phyloP scores from a whole-genome alignment of 1,139 yeast species.

The Blastobotrys petasosporus region DNA sequence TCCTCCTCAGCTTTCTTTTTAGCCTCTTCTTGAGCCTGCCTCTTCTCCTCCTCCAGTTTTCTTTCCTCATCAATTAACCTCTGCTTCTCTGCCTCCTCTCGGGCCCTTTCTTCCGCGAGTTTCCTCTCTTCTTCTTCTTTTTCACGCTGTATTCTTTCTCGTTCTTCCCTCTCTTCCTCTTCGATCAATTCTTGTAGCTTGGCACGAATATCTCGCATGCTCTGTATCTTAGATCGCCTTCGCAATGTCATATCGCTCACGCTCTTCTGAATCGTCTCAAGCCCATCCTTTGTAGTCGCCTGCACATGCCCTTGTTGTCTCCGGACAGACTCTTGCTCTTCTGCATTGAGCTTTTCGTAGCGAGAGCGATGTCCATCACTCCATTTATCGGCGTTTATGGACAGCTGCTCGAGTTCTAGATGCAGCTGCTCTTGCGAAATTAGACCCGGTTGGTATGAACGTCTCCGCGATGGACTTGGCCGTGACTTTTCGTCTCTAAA shows the following conservation, averaged over 20 bases:
- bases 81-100: conserved; percentile 20
- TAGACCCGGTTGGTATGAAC: conserved; percentile 1
- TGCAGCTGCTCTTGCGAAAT: conserved; percentile 10
- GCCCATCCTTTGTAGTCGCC: conserved; percentile 4
- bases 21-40: conserved; percentile 18
- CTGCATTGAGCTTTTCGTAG: conserved; percentile 12
- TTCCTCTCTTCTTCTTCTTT: conserved; percentile 21
- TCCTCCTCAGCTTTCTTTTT: conserved; percentile 17
- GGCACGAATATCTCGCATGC: conserved; percentile 8
- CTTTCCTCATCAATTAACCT: conserved; percentile 13
- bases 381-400: conserved; percentile 12
- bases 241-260: conserved; percentile 4
- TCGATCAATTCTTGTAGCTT: conserved; percentile 13
- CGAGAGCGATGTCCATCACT: conserved; percentile 7
- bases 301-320: conserved; percentile 11
- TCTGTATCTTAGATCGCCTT: conserved; percentile 10
- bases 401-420: conserved; percentile 11
- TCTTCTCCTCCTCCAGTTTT: conserved; percentile 19
- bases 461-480: neutral
- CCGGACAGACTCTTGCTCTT: conserved; percentile 19
- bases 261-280: conserved; percentile 7
- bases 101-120: conserved; percentile 19
- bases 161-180: conserved; percentile 13
- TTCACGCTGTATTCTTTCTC: conserved; percentile 6
- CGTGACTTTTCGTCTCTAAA: neutral